Conservation (phyloP, 2,329 filamentous ascomycete genomes). For the Cladosporium sp. region DNA sequence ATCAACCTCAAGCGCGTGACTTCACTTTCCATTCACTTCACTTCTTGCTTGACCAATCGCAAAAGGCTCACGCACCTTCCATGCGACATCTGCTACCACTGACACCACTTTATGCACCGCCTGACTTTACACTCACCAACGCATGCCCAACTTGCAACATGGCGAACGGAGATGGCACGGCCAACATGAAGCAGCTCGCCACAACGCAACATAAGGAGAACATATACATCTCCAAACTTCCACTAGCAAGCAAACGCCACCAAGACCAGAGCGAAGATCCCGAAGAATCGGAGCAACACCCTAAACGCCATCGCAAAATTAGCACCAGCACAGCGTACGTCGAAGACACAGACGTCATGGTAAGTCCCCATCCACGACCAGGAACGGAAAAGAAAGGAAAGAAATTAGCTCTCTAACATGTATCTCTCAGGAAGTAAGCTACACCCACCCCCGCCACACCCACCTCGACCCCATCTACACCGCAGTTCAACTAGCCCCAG, state of each 20-base stretch:
- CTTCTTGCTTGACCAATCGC: background rate
- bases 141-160: background rate
- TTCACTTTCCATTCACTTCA: background rate
- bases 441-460: background rate
- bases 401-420: background rate
- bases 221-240: background rate
- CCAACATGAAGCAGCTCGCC: background rate
- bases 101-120: background rate
- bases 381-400: background rate
- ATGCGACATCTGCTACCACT: background rate
- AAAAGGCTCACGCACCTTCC: background rate
- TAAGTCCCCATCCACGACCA: background rate
- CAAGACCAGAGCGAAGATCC: background rate
- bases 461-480: background rate
- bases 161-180: background rate
- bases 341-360: background rate
- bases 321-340: background rate
- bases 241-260: background rate
- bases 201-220: background rate
- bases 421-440: background rate
- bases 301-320: background rate
- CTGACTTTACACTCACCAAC: background rate
- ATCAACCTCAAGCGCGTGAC: background rate
- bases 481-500: background rate
- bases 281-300: background rate